Conservation (phyloP, 2,329 filamentous ascomycete genomes). For the Trichoderma sp. region DNA sequence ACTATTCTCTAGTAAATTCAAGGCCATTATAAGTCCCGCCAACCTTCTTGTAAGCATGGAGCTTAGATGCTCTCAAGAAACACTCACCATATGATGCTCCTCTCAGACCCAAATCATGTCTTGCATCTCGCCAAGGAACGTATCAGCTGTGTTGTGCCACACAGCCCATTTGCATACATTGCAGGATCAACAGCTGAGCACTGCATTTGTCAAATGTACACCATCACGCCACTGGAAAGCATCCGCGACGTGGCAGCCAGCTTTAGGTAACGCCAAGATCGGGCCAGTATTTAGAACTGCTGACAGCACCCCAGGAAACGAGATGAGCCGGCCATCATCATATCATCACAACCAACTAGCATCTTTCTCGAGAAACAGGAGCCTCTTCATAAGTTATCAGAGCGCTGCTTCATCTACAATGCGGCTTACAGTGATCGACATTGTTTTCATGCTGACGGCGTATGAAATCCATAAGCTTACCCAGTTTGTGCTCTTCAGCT, state of each 20-base stretch:
- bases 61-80: background rate
- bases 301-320: background rate
- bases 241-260: background rate
- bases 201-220: background rate
- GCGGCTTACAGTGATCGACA: background rate
- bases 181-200: background rate
- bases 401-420: background rate
- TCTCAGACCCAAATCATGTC: background rate
- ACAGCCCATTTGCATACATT: background rate
- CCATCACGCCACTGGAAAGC: background rate
- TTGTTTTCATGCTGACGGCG: background rate
- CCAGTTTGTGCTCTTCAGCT: background rate
- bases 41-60: background rate
- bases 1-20: background rate
- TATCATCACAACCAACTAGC: background rate
- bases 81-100: background rate
- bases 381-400: background rate
- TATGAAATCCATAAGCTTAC: background rate
- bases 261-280: background rate
- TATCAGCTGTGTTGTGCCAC: background rate
- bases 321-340: background rate
- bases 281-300: background rate
- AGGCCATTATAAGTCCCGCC: no score
- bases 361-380: background rate
- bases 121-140: constrained; percentile 6